These are phyloP conservation scores for Fusarium cicatricum DNA, from an alignment of 2,329 filamentous ascomycete species.

Conservation along the genomic window DNA sequence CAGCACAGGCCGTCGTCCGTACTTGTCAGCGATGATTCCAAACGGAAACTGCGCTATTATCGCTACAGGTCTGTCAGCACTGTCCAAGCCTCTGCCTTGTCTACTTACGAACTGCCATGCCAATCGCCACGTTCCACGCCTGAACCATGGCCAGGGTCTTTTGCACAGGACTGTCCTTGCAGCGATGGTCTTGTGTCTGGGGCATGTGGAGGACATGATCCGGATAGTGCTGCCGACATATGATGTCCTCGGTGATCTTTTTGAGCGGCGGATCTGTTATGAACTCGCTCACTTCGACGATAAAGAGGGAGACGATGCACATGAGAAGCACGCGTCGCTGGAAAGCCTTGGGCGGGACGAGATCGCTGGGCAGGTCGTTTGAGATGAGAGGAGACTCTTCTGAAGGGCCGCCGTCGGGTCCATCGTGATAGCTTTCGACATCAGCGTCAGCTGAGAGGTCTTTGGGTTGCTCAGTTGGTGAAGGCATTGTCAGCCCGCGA, in stretches of 20 bases:
- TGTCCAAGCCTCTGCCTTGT: neutral
- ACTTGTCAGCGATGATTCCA: conserved; percentile 57
- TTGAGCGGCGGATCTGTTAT: conserved; percentile 53
- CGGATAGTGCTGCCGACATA: conserved; percentile 60
- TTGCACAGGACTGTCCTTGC: conserved; percentile 60
- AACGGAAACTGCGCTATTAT: conserved; percentile 56
- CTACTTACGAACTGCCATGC: conserved; percentile 55
- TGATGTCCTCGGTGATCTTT: conserved; percentile 61
- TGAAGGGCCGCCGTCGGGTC: conserved; percentile 2
- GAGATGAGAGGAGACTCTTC: conserved; percentile 37
- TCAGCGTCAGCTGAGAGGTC: conserved; percentile 9
- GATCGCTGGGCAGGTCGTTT: conserved; percentile 25
- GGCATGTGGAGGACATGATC: conserved; percentile 45
- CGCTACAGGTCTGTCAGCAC: conserved; percentile 38
- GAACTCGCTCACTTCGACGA: conserved; percentile 53
- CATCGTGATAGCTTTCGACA: conserved; percentile 16
- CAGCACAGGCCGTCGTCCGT: conserved; percentile 54
- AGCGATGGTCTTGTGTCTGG: conserved; percentile 51
- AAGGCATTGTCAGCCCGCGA: conserved; percentile 1
- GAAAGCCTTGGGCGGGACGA: conserved; percentile 39
- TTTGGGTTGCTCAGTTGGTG: neutral
- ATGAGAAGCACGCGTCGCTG: conserved; percentile 44
- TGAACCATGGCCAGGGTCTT: conserved; percentile 60
- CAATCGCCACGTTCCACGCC: conserved; percentile 56
- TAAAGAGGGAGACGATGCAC: conserved; percentile 51